These are phyloP conservation scores for Purshia tridentata DNA, from an alignment of 306 rosid genomes.

Conservation along the genomic window DNA sequence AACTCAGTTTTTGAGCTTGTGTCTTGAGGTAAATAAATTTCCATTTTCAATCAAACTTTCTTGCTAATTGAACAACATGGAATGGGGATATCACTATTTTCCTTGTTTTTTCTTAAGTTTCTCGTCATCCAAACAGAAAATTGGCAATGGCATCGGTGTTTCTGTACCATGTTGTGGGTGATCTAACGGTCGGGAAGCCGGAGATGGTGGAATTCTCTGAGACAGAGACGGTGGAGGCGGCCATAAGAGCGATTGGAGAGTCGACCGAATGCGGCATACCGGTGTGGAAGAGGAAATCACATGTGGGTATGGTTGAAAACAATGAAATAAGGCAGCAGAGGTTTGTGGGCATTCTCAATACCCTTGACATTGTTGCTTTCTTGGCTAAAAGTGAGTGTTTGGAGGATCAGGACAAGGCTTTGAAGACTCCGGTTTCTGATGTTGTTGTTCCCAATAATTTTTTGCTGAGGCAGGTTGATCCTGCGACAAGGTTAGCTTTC, in stretches of 20 bases:
- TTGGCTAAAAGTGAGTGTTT: constrained; percentile 60
- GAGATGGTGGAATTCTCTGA: constrained; percentile 86
- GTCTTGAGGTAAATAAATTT: neutral
- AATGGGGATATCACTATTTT: neutral
- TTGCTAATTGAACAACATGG: neutral
- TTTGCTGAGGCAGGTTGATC: constrained; percentile 81
- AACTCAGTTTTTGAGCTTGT: constrained; percentile 5
- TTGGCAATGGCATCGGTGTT: constrained; percentile 87
- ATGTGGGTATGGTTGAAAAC: constrained; percentile 52
- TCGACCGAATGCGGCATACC: constrained; percentile 83
- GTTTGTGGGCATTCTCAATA: constrained; percentile 84
- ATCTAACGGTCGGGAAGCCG: constrained; percentile 97
- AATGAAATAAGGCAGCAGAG: constrained; percentile 84
- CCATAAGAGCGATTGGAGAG: constrained; percentile 75
- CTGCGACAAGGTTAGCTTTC: constrained; percentile 57
- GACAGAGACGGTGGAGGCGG: constrained; percentile 77
- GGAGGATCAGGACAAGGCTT: constrained; percentile 82
- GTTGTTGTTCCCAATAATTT: constrained; percentile 56
- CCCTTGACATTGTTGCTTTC: constrained; percentile 86
- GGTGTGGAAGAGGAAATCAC: constrained; percentile 74
- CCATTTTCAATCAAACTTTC: neutral
- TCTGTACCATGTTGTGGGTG: constrained; percentile 89
- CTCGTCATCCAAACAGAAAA: constrained; percentile 14
- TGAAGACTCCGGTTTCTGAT: constrained; percentile 75
- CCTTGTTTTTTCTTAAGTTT: neutral